These are phyloP conservation scores for Ustilago shanxiensis DNA, from an alignment of 1,284 basidiomycete species.

Conservation along the genomic window DNA sequence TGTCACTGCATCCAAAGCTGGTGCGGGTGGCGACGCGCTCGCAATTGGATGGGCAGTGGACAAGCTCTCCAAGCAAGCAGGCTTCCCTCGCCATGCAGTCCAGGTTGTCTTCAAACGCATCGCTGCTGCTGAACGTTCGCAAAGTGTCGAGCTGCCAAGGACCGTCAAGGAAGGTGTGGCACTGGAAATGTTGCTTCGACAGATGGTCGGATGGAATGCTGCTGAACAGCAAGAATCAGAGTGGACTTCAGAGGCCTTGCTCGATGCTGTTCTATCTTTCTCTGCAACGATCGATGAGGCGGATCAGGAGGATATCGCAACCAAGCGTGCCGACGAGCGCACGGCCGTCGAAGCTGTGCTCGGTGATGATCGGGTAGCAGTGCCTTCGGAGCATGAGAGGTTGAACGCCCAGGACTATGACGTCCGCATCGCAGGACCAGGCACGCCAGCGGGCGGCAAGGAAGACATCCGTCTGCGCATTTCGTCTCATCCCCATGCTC, in stretches of 20 bases:
- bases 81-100: constrained; percentile 82
- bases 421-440: constrained; percentile 59
- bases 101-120: constrained; percentile 73
- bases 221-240: constrained; percentile 6
- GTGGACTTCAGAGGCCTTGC: constrained; percentile 37
- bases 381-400: constrained; percentile 50
- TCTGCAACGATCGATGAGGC: constrained; percentile 11
- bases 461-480: constrained; percentile 78
- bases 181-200: constrained; percentile 53
- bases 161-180: constrained; percentile 43
- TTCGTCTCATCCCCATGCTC: constrained; percentile 74
- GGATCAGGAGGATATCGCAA: constrained; percentile 63
- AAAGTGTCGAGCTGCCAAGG: constrained; percentile 15
- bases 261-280: constrained; percentile 23
- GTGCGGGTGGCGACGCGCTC: constrained; percentile 74
- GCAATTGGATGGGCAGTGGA: constrained; percentile 86
- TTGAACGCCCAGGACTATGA: constrained; percentile 69
- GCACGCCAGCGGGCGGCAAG: constrained; percentile 43
- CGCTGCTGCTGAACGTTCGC: constrained; percentile 16
- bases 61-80: constrained; percentile 83
- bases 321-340: constrained; percentile 78
- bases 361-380: constrained; percentile 66
- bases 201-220: constrained; percentile 40
- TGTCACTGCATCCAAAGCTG: constrained; percentile 74
- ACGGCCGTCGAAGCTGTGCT: constrained; percentile 76